phyloP scores from a whole-genome alignment of 2,329 filamentous ascomycete species.

The Penicillium janthinellum region DNA sequence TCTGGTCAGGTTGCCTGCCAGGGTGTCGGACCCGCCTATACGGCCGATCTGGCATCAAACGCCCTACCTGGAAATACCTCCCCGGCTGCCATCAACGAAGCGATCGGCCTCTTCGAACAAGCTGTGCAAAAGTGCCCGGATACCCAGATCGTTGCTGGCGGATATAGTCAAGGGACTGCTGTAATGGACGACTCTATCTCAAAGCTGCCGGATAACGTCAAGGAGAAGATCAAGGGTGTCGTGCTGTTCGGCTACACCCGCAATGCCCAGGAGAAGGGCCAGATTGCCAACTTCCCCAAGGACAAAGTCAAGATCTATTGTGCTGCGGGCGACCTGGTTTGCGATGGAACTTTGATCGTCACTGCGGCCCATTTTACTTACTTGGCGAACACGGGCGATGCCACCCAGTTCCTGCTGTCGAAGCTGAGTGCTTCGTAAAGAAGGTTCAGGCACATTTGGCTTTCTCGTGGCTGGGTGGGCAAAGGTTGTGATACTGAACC shows the following conservation, averaged over 20 bases:
- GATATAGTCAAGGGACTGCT: constrained; percentile 27
- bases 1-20: not conserved
- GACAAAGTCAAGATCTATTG: constrained; percentile 47
- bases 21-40: not conserved
- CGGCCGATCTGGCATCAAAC: constrained; percentile 15
- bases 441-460: not conserved
- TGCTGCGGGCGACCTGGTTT: constrained; percentile 50
- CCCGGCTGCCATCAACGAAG: constrained; percentile 40
- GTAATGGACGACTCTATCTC: not conserved
- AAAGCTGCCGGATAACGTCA: constrained; percentile 1
- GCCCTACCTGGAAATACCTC: constrained; percentile 29
- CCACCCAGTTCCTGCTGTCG: not conserved
- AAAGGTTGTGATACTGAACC: not conserved
- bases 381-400: constrained; percentile 17
- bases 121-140: constrained; percentile 49
- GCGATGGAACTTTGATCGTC: constrained; percentile 39
- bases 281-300: constrained; percentile 45
- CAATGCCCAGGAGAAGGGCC: constrained; percentile 41
- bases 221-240: constrained; percentile 40
- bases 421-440: not conserved
- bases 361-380: constrained; percentile 43
- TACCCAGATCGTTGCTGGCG: constrained; percentile 48
- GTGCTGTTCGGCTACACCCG: constrained; percentile 50
- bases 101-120: constrained; percentile 43
- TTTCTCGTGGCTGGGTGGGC: not conserved